Evolutionary conservation across 2,329 filamentous ascomycete species (phyloP), one percentile per base, ranked within the genome.

Genomic region (Falciphora oryzae): DNA sequence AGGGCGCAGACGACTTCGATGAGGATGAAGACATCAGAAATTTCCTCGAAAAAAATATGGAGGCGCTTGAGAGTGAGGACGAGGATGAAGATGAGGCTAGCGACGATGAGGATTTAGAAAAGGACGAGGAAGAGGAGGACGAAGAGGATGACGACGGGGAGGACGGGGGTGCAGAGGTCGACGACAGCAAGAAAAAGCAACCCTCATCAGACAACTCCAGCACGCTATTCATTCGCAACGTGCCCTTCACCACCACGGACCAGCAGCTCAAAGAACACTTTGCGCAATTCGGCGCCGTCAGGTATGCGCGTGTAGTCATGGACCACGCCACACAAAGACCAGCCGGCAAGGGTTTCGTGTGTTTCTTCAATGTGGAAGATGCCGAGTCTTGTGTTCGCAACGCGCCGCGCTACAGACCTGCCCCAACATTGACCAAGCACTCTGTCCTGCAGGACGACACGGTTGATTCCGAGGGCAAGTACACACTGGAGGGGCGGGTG

Each of bases 291-390:
- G 96, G 95, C 31, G 84, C 84, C n/a, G 81, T 97, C 56, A 86
- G 93, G 53, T 99, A 98, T 74, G 95, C 94, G 6, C 86, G 96
- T 68, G 89, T 97, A 13, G 96, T 99, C 53, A 85, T 96, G 73
- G 94, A 99, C 73, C 89, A 84, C 60, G 86, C 87, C 29, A 97
- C 92, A 0, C 93, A 93, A 70, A 89, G 92, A 63, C 92, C 95
- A 2, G 92, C 91, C 61, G 95, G 95, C 31, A 98, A 94, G 38
- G 95, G 90, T 4, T 99, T 99, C 72, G 94, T 98, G 35, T 96
- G 92, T 78, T 99, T 99, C 78, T 89, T 89, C 77, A 88, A 89
- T 62, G 79, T 82, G 53, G 85, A 89, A 27, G 92, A 97, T 72
- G 91, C 89, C 68, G 87, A 89, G 73, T 76, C 81, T 27, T 98